phyloP scores from a whole-genome alignment of 2,329 filamentous ascomycete species.

The Talaromyces albobiverticillius region DNA sequence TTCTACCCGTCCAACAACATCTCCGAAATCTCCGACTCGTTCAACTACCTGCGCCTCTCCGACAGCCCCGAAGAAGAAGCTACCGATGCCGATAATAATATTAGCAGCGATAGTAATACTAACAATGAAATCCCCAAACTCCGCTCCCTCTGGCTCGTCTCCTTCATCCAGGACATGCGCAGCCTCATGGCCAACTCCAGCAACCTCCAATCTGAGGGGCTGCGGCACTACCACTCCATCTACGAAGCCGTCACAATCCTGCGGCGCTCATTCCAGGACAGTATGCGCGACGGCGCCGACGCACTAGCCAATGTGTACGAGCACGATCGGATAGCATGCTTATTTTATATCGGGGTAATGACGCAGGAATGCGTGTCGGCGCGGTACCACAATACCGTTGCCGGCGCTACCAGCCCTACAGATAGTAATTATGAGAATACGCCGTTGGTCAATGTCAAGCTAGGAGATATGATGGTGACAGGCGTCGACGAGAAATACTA shows the following conservation, averaged over 20 bases:
- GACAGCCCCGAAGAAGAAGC: too few relatives aligned
- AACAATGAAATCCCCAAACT: conserved; percentile 6
- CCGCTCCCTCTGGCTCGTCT: conserved; percentile 13
- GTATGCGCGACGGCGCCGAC: background rate
- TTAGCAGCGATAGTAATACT: background rate
- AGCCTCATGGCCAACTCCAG: conserved; percentile 8
- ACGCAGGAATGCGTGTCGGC: conserved; percentile 11
- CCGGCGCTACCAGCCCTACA: too few relatives aligned
- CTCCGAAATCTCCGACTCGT: conserved; percentile 13
- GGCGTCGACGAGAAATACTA: conserved; percentile 7
- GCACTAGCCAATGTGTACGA: conserved; percentile 1
- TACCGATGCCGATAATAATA: too few relatives aligned
- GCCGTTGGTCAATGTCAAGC: too few relatives aligned
- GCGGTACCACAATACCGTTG: too few relatives aligned
- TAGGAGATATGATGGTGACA: too few relatives aligned
- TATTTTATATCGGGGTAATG: conserved; percentile 14
- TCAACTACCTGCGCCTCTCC: too few relatives aligned
- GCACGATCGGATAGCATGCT: conserved; percentile 10
- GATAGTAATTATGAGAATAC: too few relatives aligned
- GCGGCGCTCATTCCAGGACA: conserved; percentile 6
- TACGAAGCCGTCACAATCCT: too few relatives aligned
- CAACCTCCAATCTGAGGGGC: too few relatives aligned
- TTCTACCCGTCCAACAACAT: conserved; percentile 14
- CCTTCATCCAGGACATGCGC: conserved; percentile 13
- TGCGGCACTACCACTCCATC: too few relatives aligned